Evolutionary conservation across 2,329 filamentous ascomycete genomes (phyloP).

Genomic region (Tolypocladium guangdongense): DNA sequence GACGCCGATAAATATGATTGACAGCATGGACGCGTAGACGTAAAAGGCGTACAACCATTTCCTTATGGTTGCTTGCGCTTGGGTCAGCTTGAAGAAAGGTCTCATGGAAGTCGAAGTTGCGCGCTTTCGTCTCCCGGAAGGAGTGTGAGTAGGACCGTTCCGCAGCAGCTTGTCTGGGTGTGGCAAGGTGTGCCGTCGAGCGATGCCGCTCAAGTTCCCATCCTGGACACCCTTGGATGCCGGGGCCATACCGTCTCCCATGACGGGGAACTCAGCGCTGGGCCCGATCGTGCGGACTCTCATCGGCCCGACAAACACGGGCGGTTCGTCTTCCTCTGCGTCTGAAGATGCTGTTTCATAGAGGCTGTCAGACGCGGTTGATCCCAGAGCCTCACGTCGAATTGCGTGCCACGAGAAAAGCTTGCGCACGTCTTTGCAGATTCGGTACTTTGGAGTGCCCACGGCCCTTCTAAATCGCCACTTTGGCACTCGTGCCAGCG

Average conservation of each 20-base stretch:
- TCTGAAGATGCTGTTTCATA: constrained; percentile 20
- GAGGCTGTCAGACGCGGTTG: constrained; percentile 17
- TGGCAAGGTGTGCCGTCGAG: constrained; percentile 43
- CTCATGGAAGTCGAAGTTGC: constrained; percentile 53
- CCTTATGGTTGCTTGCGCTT: constrained; percentile 60
- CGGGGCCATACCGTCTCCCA: constrained; percentile 8
- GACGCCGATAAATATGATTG: constrained; percentile 59
- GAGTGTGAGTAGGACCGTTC: constrained; percentile 40
- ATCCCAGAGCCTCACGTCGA: constrained; percentile 25
- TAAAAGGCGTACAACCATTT: constrained; percentile 80
- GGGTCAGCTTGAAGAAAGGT: constrained; percentile 71
- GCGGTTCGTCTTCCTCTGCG: constrained; percentile 17
- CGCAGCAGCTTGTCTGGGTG: constrained; percentile 21
- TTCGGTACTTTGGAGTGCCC: constrained; percentile 21
- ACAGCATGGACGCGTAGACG: constrained; percentile 57
- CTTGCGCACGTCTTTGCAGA: constrained; percentile 28
- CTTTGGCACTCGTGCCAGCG: constrained; percentile 75
- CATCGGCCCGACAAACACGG: constrained; percentile 8
- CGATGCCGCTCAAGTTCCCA: constrained; percentile 8
- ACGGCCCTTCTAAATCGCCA: constrained; percentile 68
- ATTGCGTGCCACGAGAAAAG: constrained; percentile 36
- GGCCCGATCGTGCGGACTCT: constrained; percentile 20
- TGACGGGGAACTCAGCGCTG: constrained; percentile 2
- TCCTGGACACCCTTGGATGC: constrained; percentile 9
- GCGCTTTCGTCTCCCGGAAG: constrained; percentile 55